Evolutionary conservation across 352 stramenopile genomes (phyloP), one percentile per base, ranked within the genome.

Genomic region (Phytopythium kandeliae): DNA sequence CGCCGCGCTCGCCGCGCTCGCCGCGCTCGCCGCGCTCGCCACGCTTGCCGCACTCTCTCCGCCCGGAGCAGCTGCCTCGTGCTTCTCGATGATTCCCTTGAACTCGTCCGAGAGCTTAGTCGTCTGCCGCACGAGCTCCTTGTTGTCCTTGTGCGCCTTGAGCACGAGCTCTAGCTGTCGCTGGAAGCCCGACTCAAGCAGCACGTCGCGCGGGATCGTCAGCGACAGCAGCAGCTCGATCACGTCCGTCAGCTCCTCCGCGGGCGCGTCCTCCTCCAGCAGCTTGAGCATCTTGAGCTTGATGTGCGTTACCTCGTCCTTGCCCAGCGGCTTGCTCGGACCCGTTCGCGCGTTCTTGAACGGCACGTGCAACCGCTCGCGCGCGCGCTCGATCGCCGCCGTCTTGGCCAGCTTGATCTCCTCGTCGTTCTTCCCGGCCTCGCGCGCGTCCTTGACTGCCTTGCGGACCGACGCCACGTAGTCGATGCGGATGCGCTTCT

Each of bases 221-320:
- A 92, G 76, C 2, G 83, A 89, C 8, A 91, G 56, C 40, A 94
- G 47, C 40, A 94, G 54, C 62, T 94, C 83, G 21, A 94, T 80
- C 16, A 94, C 65, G 28, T 94, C 83, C 10, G 82, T 94, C 21
- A 89, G 57, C 40, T 86, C 75, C 42, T 94, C 83, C 24, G 80
- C 71, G 21, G 80, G 65, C 4, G 80, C 80, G 54, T 89, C 83
- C 59, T 94, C 80, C 58, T 94, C 83, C 12, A 94, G 53, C 30
- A 91, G 60, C 58, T 92, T 90, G 11, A 92, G 62, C 72, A 94
- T 88, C 53, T 84, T 89, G 54, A 92, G 69, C 62, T 94, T 91
- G 36, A 94, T 77, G 51, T 92, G 75, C 12, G 69, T 84, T 11
- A 92, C 71, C 62, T 94, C 80, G 17, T 94, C 81, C 56, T 89